Evolutionary conservation across 1,284 basidiomycete species (phyloP).

Genomic region (Malassezia furfur): DNA sequence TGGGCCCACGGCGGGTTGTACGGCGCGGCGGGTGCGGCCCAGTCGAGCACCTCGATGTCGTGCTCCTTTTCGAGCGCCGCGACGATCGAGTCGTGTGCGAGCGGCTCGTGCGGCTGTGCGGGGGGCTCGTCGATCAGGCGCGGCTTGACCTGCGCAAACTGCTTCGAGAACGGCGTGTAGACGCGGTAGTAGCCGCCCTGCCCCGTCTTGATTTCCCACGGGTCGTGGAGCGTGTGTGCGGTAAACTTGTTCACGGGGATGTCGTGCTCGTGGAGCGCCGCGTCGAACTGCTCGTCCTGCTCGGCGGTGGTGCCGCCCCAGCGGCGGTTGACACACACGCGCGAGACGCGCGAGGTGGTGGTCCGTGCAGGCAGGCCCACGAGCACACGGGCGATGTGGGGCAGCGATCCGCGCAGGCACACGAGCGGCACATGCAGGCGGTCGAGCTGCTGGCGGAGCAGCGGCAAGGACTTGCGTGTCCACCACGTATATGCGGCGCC

Average conservation of each 20-base stretch:
- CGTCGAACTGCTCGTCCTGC: neutral
- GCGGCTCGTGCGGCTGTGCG: neutral
- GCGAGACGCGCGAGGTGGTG: neutral
- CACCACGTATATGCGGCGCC: conserved; percentile 14
- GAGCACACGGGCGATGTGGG: neutral
- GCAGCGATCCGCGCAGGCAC: conserved; percentile 7
- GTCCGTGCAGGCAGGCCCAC: neutral
- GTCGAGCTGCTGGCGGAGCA: conserved; percentile 4
- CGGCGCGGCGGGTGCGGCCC: neutral
- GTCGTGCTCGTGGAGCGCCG: neutral
- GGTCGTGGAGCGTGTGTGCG: conserved; percentile 13
- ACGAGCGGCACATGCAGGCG: conserved; percentile 5
- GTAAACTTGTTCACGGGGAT: neutral
- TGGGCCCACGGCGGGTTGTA: conserved; percentile 5
- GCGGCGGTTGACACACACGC: conserved; percentile 7
- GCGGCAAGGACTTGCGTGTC: conserved; percentile 11
- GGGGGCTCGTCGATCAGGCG: conserved; percentile 5
- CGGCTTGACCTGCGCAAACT: conserved; percentile 3
- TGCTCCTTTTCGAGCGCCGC: neutral
- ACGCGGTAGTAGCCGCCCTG: conserved; percentile 9
- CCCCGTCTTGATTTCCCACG: conserved; percentile 12
- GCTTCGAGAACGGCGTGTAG: conserved; percentile 10
- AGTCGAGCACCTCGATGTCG: neutral
- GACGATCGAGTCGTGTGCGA: neutral
- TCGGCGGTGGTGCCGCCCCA: conserved; percentile 11